Evolutionary conservation across 805 yeast genomes (phyloP), one percentile per base, ranked within the genome.

Genomic region (Wickerhamiella kurtzmanii): DNA sequence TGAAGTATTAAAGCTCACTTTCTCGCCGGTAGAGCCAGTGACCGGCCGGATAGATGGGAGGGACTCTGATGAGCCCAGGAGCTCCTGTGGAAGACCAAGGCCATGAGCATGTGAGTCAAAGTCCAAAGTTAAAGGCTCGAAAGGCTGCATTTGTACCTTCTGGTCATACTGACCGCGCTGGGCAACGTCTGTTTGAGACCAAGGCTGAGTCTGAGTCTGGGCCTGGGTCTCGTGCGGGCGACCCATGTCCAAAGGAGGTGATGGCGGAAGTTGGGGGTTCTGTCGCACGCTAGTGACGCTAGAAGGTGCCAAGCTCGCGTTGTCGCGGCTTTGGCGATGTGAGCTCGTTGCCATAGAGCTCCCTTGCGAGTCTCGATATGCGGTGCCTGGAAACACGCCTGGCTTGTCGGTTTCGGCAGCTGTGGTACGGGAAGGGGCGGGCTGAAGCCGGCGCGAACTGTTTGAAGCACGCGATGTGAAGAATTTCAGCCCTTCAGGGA

Each of bases 401-500:
- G 32, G 11, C 32, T 6, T 11, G 11, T 11, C 32, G 32, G 6
- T 11, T 25, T 25, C 32, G 6, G 32, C 11, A 11, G 32, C 32
- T 25, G n/a, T 11, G 32, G 11, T 11, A 11, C 32, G 32, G 9
- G 32, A 25, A 6, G 32, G 9, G 32, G 32, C 11, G 32, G 32
- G 32, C 32, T 25, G 32, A 11, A 25, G 32, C 11, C 32, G 6
- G 32, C 32, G 32, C 32, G 32, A 6, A 11, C 9, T 25, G 32
- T 25, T 25, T 11, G 41, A 11, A 5, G 41, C 41, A 8, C 49
- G 43, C 32, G 44, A 46, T 19, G 37, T 32, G 50, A 48, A 47
- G 40, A 48, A 32, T 28, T 44, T 43, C 11, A 53, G 50, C 20
- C 51, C 48, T 35, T 54, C 57, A 16, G 54, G 48, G 11, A 54